These are phyloP conservation scores for Porcisia deanei DNA, from an alignment of 208 protist genomes.

Conservation along the genomic window DNA sequence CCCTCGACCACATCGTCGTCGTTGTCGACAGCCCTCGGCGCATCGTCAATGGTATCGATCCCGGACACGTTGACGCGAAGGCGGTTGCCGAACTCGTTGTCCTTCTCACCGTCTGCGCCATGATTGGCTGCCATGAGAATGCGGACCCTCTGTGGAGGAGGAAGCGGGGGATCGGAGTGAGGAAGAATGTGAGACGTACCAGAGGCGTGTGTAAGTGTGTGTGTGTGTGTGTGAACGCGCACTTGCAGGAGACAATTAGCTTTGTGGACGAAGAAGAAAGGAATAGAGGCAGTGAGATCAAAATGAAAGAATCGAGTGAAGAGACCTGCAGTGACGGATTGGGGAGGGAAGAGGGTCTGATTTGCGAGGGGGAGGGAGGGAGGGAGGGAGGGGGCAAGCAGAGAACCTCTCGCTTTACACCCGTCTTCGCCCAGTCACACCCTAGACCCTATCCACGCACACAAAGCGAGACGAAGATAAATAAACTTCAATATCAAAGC, in stretches of 20 bases:
- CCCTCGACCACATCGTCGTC: neutral
- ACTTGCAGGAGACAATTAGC: neutral
- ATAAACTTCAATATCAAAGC: neutral
- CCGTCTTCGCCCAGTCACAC: too few relatives aligned
- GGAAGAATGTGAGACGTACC: neutral
- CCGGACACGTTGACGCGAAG: constrained; percentile 27
- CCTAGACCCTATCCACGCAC: too few relatives aligned
- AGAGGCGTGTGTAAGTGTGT: neutral
- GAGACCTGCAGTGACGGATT: too few relatives aligned
- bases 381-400: too few relatives aligned
- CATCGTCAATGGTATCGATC: constrained; percentile 26
- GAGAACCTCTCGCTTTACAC: too few relatives aligned
- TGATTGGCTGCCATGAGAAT: constrained; percentile 18
- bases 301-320: too few relatives aligned
- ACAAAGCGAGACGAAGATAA: neutral
- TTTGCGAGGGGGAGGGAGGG: too few relatives aligned
- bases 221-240: neutral
- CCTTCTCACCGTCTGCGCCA: constrained; percentile 24
- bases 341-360: too few relatives aligned
- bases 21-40: neutral
- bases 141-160: neutral
- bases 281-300: neutral
- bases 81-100: constrained; percentile 24
- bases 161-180: neutral
- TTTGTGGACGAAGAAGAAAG: neutral